Evolutionary conservation across 2,329 filamentous ascomycete genomes (phyloP), one percentile per base, ranked within the genome.

Genomic region (Exophiala phaeomuriformis): DNA sequence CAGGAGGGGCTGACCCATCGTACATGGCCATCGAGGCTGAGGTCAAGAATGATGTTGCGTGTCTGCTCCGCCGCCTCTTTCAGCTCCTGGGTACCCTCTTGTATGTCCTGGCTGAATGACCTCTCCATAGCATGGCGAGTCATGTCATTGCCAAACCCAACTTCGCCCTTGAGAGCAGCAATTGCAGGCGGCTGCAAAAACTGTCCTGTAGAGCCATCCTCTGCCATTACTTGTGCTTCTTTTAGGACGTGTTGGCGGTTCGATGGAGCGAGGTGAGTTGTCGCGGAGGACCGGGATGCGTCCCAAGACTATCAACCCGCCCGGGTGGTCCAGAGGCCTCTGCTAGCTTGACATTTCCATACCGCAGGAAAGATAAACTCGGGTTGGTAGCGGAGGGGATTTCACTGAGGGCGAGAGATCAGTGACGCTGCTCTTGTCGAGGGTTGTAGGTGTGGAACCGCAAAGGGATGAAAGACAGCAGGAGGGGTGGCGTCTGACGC

Each of bases 1-100:
- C 93, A 98, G 10, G 91, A 96, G 8, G 90, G 88, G 68, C 91
- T 97, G 64, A 95, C 90, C 88, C 93, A 98, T 71, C 90, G 86
- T 65, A 98, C 86, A 57, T 83, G 86, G 61, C 89, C 89, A 66
- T 96, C 87, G 52, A 97, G 79, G 65, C 90, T 89, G 61, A 98
- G 78, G 72, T 98, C 91, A 67, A 98, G 80, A 68, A 98, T 95
- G 60, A 95, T 88, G 71, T 97, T 98, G 68, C 95, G 78, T 27
- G 90, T 96, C 74, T 96, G 89, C 72, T 97, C 91, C 47, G 91
- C 93, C 39, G 91, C 93, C 74, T 95, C 88, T 66, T 90, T 90
- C 63, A 98, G 79, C 68, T 97, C 91, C 67, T 95, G 87, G 58
- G 90, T 82, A 74, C 97, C 90, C 66, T 94, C 89, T 63, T 88